A percentile compares a stretch with the other conserved stretches of the same genome.
These are phyloP conservation scores for Didymella pomorum DNA, from an alignment of 2,329 filamentous ascomycete species.

Conservation along the genomic window DNA sequence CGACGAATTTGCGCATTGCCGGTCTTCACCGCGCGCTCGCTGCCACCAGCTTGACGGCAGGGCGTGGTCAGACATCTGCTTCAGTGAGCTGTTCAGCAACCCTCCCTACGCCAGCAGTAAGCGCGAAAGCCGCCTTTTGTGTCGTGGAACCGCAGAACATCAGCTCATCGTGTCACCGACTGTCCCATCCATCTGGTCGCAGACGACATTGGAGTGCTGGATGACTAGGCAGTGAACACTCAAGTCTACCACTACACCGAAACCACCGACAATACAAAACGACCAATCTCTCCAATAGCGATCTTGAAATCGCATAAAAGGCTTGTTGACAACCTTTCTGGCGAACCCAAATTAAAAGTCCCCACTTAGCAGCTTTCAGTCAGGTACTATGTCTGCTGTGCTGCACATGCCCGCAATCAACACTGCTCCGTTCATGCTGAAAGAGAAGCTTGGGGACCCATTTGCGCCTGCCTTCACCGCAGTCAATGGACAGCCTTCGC, in stretches of 20 bases:
- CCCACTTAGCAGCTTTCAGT: conserved; percentile 1
- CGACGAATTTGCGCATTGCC: conserved; percentile 7
- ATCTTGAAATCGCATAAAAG: not conserved
- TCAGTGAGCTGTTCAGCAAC: not conserved
- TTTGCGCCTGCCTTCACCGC: conserved; percentile 47
- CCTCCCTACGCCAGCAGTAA: conserved; percentile 19
- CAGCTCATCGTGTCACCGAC: conserved; percentile 22
- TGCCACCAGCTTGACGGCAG: conserved; percentile 11
- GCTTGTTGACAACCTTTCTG: conserved; percentile 9
- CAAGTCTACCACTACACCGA: conserved; percentile 1
- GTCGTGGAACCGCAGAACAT: conserved; percentile 26
- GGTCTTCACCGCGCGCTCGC: conserved; percentile 1
- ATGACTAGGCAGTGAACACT: conserved; percentile 3
- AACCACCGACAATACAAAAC: conserved; percentile 5
- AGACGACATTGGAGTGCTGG: conserved; percentile 2
- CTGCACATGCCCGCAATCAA: conserved; percentile 32
- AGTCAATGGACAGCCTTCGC: conserved; percentile 46
- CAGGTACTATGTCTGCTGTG: conserved; percentile 47
- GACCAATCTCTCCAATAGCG: not conserved
- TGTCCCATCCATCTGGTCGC: conserved; percentile 18
- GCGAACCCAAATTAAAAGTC: not conserved
- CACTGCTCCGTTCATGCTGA: conserved; percentile 40
- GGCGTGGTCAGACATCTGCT: conserved; percentile 3
- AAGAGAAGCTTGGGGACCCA: conserved; percentile 37
- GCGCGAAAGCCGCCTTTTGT: conserved; percentile 33